A percentile compares a stretch with the other conserved stretches of the same genome.
Conservation (phyloP, 495 filamentous ascomycete species). For the Cercophora newfieldiana region DNA sequence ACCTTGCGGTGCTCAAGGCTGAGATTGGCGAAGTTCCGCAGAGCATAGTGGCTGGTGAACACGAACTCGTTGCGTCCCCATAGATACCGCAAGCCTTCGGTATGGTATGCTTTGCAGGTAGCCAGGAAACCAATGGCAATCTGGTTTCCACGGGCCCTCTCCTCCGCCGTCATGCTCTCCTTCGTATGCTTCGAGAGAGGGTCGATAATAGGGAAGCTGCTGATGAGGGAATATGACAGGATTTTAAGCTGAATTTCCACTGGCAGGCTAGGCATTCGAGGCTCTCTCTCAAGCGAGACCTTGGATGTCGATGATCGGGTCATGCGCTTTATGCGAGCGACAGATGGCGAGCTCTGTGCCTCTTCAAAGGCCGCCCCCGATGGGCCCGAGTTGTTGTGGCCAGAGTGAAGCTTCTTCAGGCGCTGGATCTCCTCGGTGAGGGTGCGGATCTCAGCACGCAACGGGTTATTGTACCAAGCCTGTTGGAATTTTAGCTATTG, state of each 20-base stretch:
- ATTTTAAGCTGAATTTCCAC: conserved; percentile 48
- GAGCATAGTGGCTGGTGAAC: conserved; percentile 45
- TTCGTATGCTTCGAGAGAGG: conserved; percentile 41
- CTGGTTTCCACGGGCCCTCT: conserved; percentile 37
- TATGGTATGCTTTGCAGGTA: conserved; percentile 43
- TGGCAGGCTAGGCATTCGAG: conserved; percentile 41
- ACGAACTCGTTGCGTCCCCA: conserved; percentile 49
- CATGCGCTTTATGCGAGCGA: not conserved
- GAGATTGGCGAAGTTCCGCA: conserved; percentile 42
- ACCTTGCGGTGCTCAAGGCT: conserved; percentile 32
- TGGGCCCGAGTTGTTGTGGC: conserved; percentile 39
- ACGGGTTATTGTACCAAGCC: conserved; percentile 40
- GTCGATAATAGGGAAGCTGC: conserved; percentile 47
- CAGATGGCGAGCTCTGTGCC: not conserved
- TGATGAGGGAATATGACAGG: conserved; percentile 44
- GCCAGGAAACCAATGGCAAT: conserved; percentile 45
- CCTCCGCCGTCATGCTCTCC: conserved; percentile 34
- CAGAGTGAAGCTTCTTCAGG: conserved; percentile 42
- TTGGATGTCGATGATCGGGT: conserved; percentile 18
- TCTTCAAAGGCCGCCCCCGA: not conserved
- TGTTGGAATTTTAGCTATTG: no score
- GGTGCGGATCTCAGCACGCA: conserved; percentile 35
- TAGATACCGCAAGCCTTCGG: conserved; percentile 42
- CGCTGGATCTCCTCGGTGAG: conserved; percentile 39
- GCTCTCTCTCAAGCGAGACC: not conserved